A percentile compares a stretch with the other conserved stretches of the same genome.
Evolutionary conservation across 257 asterid species (phyloP).

Genomic region (Ehretia macrophylla): DNA sequence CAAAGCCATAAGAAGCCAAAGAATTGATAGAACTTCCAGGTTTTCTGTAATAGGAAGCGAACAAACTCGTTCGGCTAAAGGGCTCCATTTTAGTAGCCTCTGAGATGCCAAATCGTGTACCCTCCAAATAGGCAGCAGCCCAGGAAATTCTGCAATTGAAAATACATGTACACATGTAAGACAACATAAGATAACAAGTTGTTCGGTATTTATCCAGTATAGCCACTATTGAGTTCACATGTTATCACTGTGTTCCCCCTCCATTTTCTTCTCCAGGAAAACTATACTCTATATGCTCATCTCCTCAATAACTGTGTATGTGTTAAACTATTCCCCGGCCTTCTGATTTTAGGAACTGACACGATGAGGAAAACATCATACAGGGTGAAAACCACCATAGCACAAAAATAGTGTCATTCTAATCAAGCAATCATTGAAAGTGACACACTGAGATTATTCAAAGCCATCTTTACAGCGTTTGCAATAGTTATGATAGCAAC

Average conservation of each 20-base stretch:
- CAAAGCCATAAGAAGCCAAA: background rate
- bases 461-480: no score
- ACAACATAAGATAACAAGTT: background rate
- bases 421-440: no score
- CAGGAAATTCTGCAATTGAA: constrained; percentile 8
- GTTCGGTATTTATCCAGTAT: background rate
- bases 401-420: no score
- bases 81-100: background rate
- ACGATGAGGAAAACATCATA: no score
- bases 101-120: constrained; percentile 5
- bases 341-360: no score
- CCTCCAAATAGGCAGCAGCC: constrained; percentile 3
- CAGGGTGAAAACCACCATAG: no score
- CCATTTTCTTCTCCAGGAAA: background rate
- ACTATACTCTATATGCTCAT: no score
- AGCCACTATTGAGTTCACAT: background rate
- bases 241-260: no score
- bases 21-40: constrained; percentile 1
- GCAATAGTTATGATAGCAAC: no score
- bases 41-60: constrained; percentile 4
- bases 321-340: no score
- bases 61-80: background rate
- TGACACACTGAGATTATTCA: no score
- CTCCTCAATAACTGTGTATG: no score
- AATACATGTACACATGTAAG: background rate